Base-by-base conservation (phyloP, 805 yeast species). In the Saccharomyces eubayanus region DNA sequence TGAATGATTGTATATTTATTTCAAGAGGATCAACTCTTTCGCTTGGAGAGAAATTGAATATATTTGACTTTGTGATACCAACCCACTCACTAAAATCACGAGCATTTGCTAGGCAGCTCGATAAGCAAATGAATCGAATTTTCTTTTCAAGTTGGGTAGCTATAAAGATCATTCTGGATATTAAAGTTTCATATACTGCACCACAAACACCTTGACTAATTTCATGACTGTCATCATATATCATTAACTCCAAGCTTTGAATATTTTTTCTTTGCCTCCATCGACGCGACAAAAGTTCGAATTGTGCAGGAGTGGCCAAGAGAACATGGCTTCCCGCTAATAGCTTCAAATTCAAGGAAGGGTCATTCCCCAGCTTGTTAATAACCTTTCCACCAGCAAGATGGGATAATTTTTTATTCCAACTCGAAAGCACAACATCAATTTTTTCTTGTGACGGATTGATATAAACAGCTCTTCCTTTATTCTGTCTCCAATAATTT, bases 21-120 rank as follows among this genome's bases (percentile, higher is more conserved):
- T 78, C 80, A 12, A 89, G 60, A 3, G 87, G 82, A 46, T 71
- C 64, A 8, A 74, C 71, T 53, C 92, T 74, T 47, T 82, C 84
- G 50, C 72, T 72, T 0, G 95, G 83, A 16, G 82, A 77, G 65
- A 86, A 90, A 62, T 89, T 90, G 72, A 76, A 89, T 5, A 84
- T 75, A 49, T 81, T 75, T 21, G 69, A 72, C 61, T 82, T 84
- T 1, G 77, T 60, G 28, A 86, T 84, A 1, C 94, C 96, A 29
- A 94, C 69, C 97, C 98, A 94, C 52, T 85, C 88, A 1, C 87
- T 92, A 54, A 91, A 69, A 58, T 89, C 96, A 51, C 81, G 76
- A 2, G 86, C 87, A 63, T 84, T 87, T 0, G 94, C 82, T 43
- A 92, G 66, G 1, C 96, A 81, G 0, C 82, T 75, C 0, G 87